These are phyloP conservation scores for Ophiocordyceps camponoti-floridani DNA, from an alignment of 2,329 filamentous ascomycete species.

Conservation along the genomic window DNA sequence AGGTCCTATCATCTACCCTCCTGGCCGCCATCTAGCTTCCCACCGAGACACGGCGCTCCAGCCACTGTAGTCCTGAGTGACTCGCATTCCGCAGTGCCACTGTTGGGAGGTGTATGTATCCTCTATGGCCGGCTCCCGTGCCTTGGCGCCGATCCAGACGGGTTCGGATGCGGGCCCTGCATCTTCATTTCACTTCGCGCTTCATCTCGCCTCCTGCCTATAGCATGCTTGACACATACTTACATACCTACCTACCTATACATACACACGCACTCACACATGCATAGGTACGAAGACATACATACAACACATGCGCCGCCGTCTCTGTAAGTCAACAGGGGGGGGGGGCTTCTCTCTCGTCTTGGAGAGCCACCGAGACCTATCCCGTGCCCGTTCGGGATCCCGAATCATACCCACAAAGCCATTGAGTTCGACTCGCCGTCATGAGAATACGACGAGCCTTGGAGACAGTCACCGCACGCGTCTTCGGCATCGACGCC, in stretches of 20 bases:
- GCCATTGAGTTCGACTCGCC: neutral
- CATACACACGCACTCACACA: neutral
- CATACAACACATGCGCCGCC: neutral
- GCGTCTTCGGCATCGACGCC: constrained; percentile 14
- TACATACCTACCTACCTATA: neutral
- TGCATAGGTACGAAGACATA: neutral
- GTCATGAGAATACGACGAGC: constrained; percentile 1
- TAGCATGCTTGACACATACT: neutral
- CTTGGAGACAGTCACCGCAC: constrained; percentile 8
- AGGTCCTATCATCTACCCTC: too few species aligned
- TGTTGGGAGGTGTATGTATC: neutral
- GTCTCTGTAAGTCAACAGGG: neutral
- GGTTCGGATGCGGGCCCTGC: too few species aligned
- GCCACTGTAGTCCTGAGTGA: neutral
- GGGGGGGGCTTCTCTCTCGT: neutral
- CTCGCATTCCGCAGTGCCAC: neutral
- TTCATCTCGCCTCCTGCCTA: neutral
- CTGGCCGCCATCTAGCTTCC: neutral
- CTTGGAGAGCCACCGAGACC: too few species aligned
- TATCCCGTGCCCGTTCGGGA: too few species aligned
- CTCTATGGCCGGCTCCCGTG: neutral
- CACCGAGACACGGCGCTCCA: neutral
- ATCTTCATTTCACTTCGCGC: neutral
- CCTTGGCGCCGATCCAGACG: neutral
- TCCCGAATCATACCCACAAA: too few species aligned